These are phyloP conservation scores for Musa acuminata DNA, from an alignment of 176 grass and related monocot genomes.

Conservation along the genomic window DNA sequence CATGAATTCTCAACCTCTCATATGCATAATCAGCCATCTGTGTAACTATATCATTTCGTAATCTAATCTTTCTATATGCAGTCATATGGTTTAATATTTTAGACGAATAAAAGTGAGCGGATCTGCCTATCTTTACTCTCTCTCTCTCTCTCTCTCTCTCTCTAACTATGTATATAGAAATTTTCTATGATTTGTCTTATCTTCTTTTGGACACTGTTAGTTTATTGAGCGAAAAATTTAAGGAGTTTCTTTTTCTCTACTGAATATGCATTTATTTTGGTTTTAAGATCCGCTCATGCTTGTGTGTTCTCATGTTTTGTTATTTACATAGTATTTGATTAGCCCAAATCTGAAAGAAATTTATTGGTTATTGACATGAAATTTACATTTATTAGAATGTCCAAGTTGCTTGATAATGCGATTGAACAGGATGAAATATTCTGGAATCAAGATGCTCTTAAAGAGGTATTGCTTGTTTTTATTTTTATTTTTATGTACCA, in stretches of 20 bases:
- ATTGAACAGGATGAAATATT: conserved; percentile 63
- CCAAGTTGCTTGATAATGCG: conserved; percentile 68
- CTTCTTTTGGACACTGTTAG: background rate
- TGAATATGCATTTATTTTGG: background rate
- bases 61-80: too few relatives aligned
- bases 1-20: too few relatives aligned
- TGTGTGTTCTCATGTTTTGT: background rate
- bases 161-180: background rate
- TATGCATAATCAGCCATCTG: too few relatives aligned
- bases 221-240: background rate
- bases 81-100: too few relatives aligned
- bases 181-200: background rate
- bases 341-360: background rate
- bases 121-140: background rate
- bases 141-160: too few relatives aligned
- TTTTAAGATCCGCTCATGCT: background rate
- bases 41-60: too few relatives aligned
- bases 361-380: background rate
- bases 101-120: background rate
- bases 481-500: background rate
- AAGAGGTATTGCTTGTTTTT: conserved; percentile 35
- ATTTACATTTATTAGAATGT: conserved; percentile 49
- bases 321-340: conserved; percentile 8
- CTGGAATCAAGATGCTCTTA: conserved; percentile 81
- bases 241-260: too few relatives aligned